Conservation (phyloP, 345 rosid species). For the Carallia brachiata region DNA sequence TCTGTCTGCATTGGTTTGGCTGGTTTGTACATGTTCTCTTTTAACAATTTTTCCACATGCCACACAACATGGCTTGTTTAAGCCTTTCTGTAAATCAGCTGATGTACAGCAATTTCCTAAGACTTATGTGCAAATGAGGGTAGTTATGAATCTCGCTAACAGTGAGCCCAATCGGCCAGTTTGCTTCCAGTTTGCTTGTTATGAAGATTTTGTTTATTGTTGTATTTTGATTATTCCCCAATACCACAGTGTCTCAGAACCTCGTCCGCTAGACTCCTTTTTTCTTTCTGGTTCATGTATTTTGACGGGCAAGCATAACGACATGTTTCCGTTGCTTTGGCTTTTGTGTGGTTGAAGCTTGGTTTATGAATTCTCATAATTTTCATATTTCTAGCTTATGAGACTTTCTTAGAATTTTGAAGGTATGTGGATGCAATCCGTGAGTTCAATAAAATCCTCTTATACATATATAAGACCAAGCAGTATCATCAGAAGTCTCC, state of each 20-base stretch:
- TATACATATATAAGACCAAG: conserved; percentile 90
- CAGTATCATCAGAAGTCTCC: conserved; percentile 89
- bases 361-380: not conserved
- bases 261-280: not conserved
- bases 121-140: not conserved
- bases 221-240: not conserved
- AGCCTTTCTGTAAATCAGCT: too few species aligned
- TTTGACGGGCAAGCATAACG: too few species aligned
- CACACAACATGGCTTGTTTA: too few species aligned
- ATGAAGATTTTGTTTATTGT: not conserved
- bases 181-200: not conserved
- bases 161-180: not conserved
- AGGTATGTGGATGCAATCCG: conserved; percentile 96
- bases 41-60: too few species aligned
- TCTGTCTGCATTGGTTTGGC: not conserved
- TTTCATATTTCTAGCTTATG: conserved; percentile 4
- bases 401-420: conserved; percentile 6
- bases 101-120: not conserved
- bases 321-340: not conserved
- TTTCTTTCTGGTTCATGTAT: not conserved
- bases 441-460: conserved; percentile 91
- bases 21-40: not conserved
- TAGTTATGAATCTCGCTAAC: not conserved
- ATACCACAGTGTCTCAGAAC: too few species aligned
- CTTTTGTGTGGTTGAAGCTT: not conserved